phyloP scores from a whole-genome alignment of 2,329 filamentous ascomycete genomes.

The Aspergillus niger region DNA sequence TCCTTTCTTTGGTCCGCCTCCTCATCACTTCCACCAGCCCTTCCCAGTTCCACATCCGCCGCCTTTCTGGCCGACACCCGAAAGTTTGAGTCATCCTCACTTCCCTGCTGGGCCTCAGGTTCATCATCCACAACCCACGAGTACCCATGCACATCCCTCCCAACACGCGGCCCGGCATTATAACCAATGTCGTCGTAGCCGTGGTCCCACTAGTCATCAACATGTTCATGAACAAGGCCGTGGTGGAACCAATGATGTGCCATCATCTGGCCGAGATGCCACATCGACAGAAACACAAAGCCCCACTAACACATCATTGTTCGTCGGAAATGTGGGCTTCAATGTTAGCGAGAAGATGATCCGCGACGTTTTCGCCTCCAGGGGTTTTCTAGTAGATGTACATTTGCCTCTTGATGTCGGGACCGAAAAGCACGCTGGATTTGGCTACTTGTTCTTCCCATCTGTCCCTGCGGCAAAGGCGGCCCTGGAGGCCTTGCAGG shows the following conservation, averaged over 20 bases:
- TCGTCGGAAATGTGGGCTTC: conserved; percentile 45
- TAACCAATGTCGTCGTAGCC: not conserved
- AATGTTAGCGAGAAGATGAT: conserved; percentile 41
- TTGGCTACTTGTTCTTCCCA: conserved; percentile 43
- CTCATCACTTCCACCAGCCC: not conserved
- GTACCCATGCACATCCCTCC: not conserved
- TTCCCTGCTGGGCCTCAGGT: not conserved
- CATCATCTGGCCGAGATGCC: not conserved
- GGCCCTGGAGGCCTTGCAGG: conserved; percentile 41
- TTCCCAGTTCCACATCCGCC: not conserved
- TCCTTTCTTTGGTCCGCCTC: not conserved
- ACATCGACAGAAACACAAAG: not conserved
- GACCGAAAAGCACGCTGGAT: conserved; percentile 41
- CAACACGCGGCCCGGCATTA: too few species aligned
- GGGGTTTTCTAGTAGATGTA: conserved; percentile 40
- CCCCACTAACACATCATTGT: conserved; percentile 25
- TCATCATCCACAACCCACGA: too few species aligned
- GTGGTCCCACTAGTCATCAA: not conserved
- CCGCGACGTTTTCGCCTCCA: conserved; percentile 39
- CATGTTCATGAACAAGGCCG: not conserved
- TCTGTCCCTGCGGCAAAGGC: conserved; percentile 38
- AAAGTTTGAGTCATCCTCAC: not conserved
- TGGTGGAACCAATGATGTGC: not conserved
- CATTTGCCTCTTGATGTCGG: conserved; percentile 36
- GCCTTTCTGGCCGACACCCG: not conserved